Evolutionary conservation across 2,329 filamentous ascomycete species (phyloP), one percentile per base, ranked within the genome.

Genomic region (Fusarium sororula): DNA sequence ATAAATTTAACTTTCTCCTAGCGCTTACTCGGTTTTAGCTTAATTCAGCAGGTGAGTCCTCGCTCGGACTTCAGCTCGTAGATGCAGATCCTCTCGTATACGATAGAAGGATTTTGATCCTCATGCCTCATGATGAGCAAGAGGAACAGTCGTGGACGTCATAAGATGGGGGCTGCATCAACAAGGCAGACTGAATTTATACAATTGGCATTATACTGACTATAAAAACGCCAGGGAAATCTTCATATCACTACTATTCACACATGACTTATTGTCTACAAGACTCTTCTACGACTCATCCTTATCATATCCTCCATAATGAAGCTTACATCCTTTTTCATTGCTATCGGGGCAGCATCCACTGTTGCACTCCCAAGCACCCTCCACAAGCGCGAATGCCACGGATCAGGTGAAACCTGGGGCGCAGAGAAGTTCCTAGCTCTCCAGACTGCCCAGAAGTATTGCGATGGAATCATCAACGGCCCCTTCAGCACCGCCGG

Each of bases 301-400:
- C 3, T 8, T 30, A 2, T 1, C 4, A 2, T 8, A 48, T 30
- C 14, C n/a, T 4, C 14, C 1, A n/a, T 7, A 3, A 48, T 48
- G 26, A 48, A 30, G 14, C 4, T 22, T 8, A 22, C 20, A n/a
- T 30, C 26, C 0, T 17, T 48, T 30, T 5, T 30, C 20, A 48
- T 30, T 17, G 20, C 45, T 12, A 30, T 17, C 4, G 26, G 14
- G 3, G 45, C 14, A 48, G 12, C 26, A 30, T 48, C 20, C 2
- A 20, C 10, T 3, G 6, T 8, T n/a, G 20, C 45, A 17, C 17
- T 30, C 4, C 45, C 45, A n/a, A 8, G 26, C 20, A 8, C 26
- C 45, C 45, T 48, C 20, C 26, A 48, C 7, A 48, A 48, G 14
- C 45, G 26, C 20, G 45, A 48, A 22, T 48, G 45, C 14, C 45